Conservation (phyloP, 768 basidiomycete genomes). For the Russula brevipes region DNA sequence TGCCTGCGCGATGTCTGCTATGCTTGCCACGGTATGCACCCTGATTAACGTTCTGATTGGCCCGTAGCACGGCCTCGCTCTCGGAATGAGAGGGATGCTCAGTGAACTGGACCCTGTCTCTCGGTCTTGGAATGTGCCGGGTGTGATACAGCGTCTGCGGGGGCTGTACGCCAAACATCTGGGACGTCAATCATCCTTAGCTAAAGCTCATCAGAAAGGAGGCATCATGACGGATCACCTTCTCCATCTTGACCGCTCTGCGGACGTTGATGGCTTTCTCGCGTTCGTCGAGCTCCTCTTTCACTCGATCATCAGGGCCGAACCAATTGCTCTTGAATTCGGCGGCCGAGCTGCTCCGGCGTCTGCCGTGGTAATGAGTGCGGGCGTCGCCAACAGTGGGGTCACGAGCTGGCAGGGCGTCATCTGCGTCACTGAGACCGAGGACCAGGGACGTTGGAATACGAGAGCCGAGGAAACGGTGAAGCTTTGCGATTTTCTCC, state of each 20-base stretch:
- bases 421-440: slow-evolving; percentile 37
- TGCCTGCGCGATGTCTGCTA: slow-evolving; percentile 34
- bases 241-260: slow-evolving; percentile 83
- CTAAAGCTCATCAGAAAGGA: neutral
- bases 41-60: slow-evolving; percentile 43
- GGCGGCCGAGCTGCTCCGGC: slow-evolving; percentile 51
- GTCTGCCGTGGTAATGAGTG: slow-evolving; percentile 36
- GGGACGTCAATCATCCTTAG: slow-evolving; percentile 5
- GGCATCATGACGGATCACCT: slow-evolving; percentile 42
- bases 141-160: slow-evolving; percentile 77
- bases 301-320: slow-evolving; percentile 56
- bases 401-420: slow-evolving; percentile 33
- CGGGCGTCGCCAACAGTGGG: slow-evolving; percentile 23
- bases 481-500: slow-evolving; percentile 72
- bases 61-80: slow-evolving; percentile 18
- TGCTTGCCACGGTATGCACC: slow-evolving; percentile 41
- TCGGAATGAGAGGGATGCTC: slow-evolving; percentile 6
- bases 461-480: slow-evolving; percentile 80
- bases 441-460: slow-evolving; percentile 68
- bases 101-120: slow-evolving; percentile 12
- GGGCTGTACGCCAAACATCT: slow-evolving; percentile 81
- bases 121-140: slow-evolving; percentile 41
- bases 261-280: slow-evolving; percentile 79
- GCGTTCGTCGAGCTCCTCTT: slow-evolving; percentile 61
- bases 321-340: slow-evolving; percentile 46